These are phyloP conservation scores for Haplosporangium sp. DNA, from an alignment of 371 early-diverging fungal genomes.

Conservation along the genomic window DNA sequence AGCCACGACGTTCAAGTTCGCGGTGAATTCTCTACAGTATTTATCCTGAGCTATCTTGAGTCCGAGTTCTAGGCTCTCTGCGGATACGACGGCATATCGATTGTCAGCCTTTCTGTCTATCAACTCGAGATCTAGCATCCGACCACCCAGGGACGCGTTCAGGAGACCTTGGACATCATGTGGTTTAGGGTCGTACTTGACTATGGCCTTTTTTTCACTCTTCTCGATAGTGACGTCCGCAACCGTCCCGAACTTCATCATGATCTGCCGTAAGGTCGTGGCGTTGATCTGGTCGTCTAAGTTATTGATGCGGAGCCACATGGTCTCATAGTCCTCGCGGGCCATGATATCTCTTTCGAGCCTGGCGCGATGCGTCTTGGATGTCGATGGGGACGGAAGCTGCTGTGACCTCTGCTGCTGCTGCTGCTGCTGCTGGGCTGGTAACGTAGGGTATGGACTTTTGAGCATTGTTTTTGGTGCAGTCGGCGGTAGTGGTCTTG, in stretches of 20 bases:
- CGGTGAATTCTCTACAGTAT: conserved; percentile 27
- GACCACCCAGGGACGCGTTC: background rate
- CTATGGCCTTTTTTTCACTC: background rate
- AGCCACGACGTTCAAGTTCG: conserved; percentile 5
- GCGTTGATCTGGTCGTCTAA: conserved; percentile 10
- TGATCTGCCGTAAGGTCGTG: conserved; percentile 1
- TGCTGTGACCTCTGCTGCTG: background rate
- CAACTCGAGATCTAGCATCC: conserved; percentile 1
- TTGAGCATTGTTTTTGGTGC: too few species aligned
- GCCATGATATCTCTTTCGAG: conserved; percentile 3
- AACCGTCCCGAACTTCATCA: conserved; percentile 20
- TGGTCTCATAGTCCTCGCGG: background rate
- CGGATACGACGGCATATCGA: background rate
- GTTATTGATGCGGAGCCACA: conserved; percentile 12
- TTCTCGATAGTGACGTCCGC: conserved; percentile 23
- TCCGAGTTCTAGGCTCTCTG: conserved; percentile 28
- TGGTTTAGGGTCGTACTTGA: conserved; percentile 14
- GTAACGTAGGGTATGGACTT: background rate
- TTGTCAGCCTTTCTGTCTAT: background rate
- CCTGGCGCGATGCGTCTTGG: background rate
- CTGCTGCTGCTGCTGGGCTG: background rate
- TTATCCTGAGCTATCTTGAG: conserved; percentile 11
- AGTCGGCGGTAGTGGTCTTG: too few species aligned
- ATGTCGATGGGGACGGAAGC: background rate
- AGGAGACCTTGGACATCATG: conserved; percentile 14